Conservation (phyloP, 768 basidiomycete species). For the Kwoniella bestiolae region DNA sequence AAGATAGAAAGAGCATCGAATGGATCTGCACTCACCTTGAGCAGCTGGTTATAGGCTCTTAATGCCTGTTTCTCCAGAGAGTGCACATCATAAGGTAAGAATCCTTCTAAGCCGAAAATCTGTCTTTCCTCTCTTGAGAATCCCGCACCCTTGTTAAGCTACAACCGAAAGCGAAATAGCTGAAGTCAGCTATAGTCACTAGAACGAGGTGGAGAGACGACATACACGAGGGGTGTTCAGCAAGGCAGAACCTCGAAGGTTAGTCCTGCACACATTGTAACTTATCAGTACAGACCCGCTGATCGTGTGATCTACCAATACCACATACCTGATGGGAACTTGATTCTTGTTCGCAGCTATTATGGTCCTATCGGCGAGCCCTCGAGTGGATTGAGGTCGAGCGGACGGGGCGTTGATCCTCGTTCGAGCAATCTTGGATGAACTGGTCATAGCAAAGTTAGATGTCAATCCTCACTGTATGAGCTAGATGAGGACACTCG, state of each 20-base stretch:
- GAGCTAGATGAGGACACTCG: neutral
- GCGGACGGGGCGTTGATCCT: neutral
- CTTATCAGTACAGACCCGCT: neutral
- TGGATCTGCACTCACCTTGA: constrained; percentile 46
- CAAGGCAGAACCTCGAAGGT: constrained; percentile 43
- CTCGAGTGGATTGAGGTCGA: constrained; percentile 6
- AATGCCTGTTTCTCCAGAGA: constrained; percentile 63
- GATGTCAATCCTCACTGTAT: neutral
- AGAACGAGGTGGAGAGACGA: neutral
- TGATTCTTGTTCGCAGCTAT: constrained; percentile 39
- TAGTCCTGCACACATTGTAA: constrained; percentile 26
- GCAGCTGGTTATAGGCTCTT: constrained; percentile 68
- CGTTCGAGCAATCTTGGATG: constrained; percentile 8
- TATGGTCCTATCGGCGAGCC: constrained; percentile 1
- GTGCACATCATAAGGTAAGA: constrained; percentile 59
- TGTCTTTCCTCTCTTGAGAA: constrained; percentile 73
- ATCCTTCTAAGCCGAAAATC: constrained; percentile 65
- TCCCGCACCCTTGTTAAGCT: constrained; percentile 66
- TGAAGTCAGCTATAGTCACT: neutral
- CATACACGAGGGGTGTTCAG: constrained; percentile 47
- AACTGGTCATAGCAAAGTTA: neutral
- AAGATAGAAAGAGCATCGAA: too few relatives aligned
- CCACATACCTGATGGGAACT: constrained; percentile 41
- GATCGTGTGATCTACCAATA: neutral
- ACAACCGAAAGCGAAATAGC: neutral